Conservation (phyloP, 805 yeast genomes). For the Metschnikowia vanudenii region DNA sequence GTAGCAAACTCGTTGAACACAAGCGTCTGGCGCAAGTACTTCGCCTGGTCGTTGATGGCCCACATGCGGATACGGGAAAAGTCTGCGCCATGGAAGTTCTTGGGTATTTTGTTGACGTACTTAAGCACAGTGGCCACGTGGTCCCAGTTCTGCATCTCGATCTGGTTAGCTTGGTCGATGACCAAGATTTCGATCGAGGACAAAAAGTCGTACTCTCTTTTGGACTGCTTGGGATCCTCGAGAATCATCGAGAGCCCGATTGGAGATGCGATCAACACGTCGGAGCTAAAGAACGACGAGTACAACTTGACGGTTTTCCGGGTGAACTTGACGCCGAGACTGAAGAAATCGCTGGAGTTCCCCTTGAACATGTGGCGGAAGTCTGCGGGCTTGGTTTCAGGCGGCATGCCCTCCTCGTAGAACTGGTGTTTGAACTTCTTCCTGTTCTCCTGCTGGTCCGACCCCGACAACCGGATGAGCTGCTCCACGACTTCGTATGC, state of each 20-base stretch:
- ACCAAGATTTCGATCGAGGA: conserved; percentile 83
- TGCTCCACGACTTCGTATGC: conserved; percentile 68
- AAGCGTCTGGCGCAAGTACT: conserved; percentile 71
- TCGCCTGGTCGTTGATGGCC: conserved; percentile 82
- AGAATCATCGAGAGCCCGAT: conserved; percentile 75
- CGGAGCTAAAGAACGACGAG: conserved; percentile 80
- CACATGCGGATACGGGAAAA: conserved; percentile 90
- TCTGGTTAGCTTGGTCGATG: conserved; percentile 79
- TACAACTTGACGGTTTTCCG: conserved; percentile 83
- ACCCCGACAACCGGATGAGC: conserved; percentile 59
- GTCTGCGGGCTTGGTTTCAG: conserved; percentile 72
- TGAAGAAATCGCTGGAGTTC: conserved; percentile 87
- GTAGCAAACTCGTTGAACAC: conserved; percentile 73
- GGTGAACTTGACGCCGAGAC: conserved; percentile 87
- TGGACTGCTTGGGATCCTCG: conserved; percentile 55
- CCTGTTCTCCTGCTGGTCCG: conserved; percentile 77
- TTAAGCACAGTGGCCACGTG: conserved; percentile 67
- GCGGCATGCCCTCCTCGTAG: conserved; percentile 47
- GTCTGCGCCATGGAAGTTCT: conserved; percentile 75
- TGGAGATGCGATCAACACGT: conserved; percentile 87
- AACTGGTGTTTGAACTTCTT: conserved; percentile 74
- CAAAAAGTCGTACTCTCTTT: conserved; percentile 74
- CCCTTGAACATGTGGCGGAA: conserved; percentile 81
- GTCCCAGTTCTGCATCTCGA: conserved; percentile 92
- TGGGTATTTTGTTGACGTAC: conserved; percentile 74